A percentile compares a stretch with the other conserved stretches of the same genome.
phyloP scores from a whole-genome alignment of 345 rosid genomes.

The Arabidopsis suecica region DNA sequence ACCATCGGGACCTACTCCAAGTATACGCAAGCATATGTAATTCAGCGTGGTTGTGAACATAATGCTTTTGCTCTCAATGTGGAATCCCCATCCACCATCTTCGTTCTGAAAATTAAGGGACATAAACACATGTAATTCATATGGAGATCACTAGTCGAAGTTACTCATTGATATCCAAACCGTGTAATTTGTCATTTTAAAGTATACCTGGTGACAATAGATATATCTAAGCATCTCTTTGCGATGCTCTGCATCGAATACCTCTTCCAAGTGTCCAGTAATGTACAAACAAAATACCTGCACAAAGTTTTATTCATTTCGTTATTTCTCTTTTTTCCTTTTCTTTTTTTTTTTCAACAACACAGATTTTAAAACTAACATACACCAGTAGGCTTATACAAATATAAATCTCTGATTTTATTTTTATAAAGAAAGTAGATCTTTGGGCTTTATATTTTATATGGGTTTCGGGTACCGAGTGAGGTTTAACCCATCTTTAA shows the following conservation, averaged over 20 bases:
- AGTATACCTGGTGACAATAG: conserved; percentile 35
- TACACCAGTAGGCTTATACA: too few species aligned
- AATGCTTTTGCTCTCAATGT: conserved; percentile 65
- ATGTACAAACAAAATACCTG: conserved; percentile 33
- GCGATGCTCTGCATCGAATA: conserved; percentile 28
- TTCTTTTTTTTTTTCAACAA: too few species aligned
- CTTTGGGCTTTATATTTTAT: too few species aligned
- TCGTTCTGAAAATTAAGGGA: conserved; percentile 45
- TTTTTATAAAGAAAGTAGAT: too few species aligned
- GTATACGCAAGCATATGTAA: conserved; percentile 61
- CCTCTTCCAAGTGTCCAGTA: conserved; percentile 8
- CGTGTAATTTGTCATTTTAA: neutral
- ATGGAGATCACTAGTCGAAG: neutral
- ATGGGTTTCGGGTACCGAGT: too few species aligned
- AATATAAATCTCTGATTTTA: too few species aligned
- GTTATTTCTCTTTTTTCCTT: neutral
- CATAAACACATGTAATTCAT: too few species aligned
- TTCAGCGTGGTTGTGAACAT: conserved; percentile 62
- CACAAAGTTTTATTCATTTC: neutral
- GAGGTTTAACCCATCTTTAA: too few species aligned
- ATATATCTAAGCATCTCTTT: conserved; percentile 35
- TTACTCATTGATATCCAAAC: neutral
- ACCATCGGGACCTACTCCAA: conserved; percentile 52
- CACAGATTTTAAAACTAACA: too few species aligned
- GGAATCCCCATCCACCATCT: conserved; percentile 89